phyloP scores from a whole-genome alignment of 2,329 filamentous ascomycete genomes.

The Ceratocystis alfenasii region DNA sequence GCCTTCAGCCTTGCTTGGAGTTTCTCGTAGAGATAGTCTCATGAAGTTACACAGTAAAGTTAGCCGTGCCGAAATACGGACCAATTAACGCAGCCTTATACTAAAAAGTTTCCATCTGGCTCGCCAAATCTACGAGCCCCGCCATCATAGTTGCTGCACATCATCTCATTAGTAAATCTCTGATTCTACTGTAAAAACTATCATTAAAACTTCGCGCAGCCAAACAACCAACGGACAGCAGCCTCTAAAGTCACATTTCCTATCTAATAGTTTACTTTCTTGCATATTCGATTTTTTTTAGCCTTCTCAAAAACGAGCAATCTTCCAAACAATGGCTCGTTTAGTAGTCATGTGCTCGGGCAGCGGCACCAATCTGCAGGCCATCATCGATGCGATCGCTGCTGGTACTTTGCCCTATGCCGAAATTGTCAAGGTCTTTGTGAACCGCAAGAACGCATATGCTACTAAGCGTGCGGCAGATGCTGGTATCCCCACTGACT shows the following conservation, averaged over 20 bases:
- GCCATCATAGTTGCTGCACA: neutral
- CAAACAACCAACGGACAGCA: neutral
- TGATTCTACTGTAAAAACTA: neutral
- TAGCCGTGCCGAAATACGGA: neutral
- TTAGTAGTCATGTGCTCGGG: conserved; percentile 61
- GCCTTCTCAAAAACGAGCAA: neutral
- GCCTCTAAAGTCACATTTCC: too few species aligned
- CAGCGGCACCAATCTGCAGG: conserved; percentile 67
- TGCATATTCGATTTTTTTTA: neutral
- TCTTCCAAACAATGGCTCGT: conserved; percentile 31
- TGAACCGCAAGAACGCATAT: conserved; percentile 39
- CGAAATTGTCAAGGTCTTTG: conserved; percentile 36
- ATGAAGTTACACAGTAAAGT: neutral
- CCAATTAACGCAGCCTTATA: conserved; percentile 5
- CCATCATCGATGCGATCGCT: conserved; percentile 44
- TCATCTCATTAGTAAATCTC: conserved; percentile 4
- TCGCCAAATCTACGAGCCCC: neutral
- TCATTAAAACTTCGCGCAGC: neutral
- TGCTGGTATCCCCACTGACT: conserved; percentile 57
- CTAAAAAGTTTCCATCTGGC: conserved; percentile 2
- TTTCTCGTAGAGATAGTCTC: neutral
- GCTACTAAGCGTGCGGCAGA: conserved; percentile 34
- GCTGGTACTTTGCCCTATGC: conserved; percentile 33
- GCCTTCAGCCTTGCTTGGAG: neutral
- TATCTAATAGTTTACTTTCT: neutral